Conservation (phyloP, 2,329 filamentous ascomycete species). For the Curvularia verruculosa region DNA sequence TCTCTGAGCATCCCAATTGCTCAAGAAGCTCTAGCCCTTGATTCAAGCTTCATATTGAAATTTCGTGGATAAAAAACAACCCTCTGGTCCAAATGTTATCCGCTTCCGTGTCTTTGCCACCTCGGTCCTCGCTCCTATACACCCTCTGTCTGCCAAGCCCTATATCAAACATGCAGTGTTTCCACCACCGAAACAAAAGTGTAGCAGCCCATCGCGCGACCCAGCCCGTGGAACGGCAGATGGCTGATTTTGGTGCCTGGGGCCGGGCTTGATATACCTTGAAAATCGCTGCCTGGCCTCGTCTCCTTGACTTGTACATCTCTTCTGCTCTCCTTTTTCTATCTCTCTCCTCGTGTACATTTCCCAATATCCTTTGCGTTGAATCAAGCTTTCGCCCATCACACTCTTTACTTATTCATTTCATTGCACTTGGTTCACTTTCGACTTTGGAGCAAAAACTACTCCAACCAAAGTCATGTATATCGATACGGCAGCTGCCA, state of each 20-base stretch:
- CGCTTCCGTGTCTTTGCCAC: neutral
- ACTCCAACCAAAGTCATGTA: slow-evolving; percentile 28
- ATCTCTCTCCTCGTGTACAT: neutral
- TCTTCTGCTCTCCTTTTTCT: neutral
- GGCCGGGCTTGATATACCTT: slow-evolving; percentile 16
- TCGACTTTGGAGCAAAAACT: neutral
- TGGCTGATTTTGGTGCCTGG: slow-evolving; percentile 23
- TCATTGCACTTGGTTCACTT: neutral
- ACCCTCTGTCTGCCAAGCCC: slow-evolving; percentile 16
- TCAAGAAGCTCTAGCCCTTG: too few relatives aligned
- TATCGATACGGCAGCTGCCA: slow-evolving; percentile 44
- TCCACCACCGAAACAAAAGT: slow-evolving; percentile 36
- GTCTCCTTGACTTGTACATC: slow-evolving; percentile 9
- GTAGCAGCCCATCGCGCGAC: slow-evolving; percentile 24
- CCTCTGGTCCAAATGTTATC: neutral
- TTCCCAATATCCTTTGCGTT: slow-evolving; percentile 5
- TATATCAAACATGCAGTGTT: slow-evolving; percentile 33
- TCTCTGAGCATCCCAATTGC: neutral
- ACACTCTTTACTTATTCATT: slow-evolving; percentile 5
- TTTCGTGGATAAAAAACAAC: neutral
- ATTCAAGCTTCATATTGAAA: neutral
- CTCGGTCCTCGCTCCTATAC: slow-evolving; percentile 1
- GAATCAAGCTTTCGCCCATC: slow-evolving; percentile 1
- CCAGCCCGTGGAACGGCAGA: slow-evolving; percentile 15
- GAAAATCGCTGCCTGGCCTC: slow-evolving; percentile 22